Evolutionary conservation across 345 rosid species (phyloP), one percentile per base, ranked within the genome.

Genomic region (Eucalyptus tenuipes): DNA sequence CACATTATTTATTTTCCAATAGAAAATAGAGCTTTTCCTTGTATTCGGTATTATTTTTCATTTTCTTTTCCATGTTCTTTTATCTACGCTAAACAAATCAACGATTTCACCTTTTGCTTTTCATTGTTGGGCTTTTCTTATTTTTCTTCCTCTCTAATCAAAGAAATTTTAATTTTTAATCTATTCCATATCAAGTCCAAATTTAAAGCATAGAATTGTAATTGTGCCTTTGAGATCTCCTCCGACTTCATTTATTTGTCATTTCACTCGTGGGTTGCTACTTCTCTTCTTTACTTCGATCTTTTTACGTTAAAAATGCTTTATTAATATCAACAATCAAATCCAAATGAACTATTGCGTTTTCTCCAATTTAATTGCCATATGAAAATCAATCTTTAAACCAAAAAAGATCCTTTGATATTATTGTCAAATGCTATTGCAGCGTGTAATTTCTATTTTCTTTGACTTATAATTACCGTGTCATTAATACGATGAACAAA

Each of bases 1-100:
- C 3, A 33, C 9, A 68, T 4, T 8, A 4, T 31, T 68, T 4
- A 68, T 68, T 33, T 68, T 68, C 6, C 1, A 0, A 33, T 5
- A 33, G 11, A 33, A 33, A 71, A 71, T 0, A 10, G 25, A 71
- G 13, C 45, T 17, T 75, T 37, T 75, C 14, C 37, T 5, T 1
- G 1, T 71, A 17, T 20, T 20, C 5, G 0, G 5, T 37, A 75
- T 37, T 37, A 5, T 37, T 11, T 37, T 37, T 40, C 12, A 0
- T 75, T 37, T 37, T 18, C 14, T 10, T 68, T 75, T 5, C 81
- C 81, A 17, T 18, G 6, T 71, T 71, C 24, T 71, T 33, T 33
- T 71, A 37, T 33, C 5, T 11, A 40, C 15, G 27, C 4, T 75
- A 37, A 75, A 75, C 14, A 5, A 20, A 75, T 75, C 82, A 75